Evolutionary conservation across 139 green algal species (phyloP).

Genomic region (Volvox reticuliferus): DNA sequence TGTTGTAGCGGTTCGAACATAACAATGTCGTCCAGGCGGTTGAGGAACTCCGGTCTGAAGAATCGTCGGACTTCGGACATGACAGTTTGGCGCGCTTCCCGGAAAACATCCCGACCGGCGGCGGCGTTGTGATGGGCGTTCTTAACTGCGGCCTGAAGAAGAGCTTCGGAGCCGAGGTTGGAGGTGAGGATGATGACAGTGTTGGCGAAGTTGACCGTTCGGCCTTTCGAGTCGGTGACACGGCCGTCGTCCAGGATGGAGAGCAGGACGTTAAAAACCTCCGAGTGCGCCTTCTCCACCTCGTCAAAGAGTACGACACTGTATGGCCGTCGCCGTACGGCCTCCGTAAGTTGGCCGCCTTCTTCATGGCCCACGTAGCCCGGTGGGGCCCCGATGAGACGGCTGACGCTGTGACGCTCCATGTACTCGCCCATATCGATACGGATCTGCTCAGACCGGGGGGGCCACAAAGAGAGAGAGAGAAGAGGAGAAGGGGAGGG

Average conservation of each 20-base stretch:
- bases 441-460: slow-evolving; percentile 59
- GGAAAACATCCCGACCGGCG: background rate
- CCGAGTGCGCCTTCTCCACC: slow-evolving; percentile 91
- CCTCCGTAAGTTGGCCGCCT: slow-evolving; percentile 96
- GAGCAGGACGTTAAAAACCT: slow-evolving; percentile 94
- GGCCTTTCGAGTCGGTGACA: slow-evolving; percentile 89
- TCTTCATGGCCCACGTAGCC: slow-evolving; percentile 75
- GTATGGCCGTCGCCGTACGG: slow-evolving; percentile 83
- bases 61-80: slow-evolving; percentile 44
- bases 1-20: slow-evolving; percentile 80
- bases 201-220: slow-evolving; percentile 95
- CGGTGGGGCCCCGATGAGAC: slow-evolving; percentile 89
- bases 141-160: slow-evolving; percentile 43
- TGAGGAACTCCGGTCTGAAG: slow-evolving; percentile 92
- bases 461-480: no score
- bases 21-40: slow-evolving; percentile 92
- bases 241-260: slow-evolving; percentile 91
- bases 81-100: slow-evolving; percentile 4
- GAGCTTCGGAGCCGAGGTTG: slow-evolving; percentile 85
- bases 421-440: slow-evolving; percentile 99
- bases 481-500: no score
- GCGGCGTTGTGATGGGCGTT: background rate
- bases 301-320: slow-evolving; percentile 95
- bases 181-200: slow-evolving; percentile 96
- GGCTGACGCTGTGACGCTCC: slow-evolving; percentile 93